Conservation (phyloP, 768 basidiomycete species). For the Leccinum imitatum region DNA sequence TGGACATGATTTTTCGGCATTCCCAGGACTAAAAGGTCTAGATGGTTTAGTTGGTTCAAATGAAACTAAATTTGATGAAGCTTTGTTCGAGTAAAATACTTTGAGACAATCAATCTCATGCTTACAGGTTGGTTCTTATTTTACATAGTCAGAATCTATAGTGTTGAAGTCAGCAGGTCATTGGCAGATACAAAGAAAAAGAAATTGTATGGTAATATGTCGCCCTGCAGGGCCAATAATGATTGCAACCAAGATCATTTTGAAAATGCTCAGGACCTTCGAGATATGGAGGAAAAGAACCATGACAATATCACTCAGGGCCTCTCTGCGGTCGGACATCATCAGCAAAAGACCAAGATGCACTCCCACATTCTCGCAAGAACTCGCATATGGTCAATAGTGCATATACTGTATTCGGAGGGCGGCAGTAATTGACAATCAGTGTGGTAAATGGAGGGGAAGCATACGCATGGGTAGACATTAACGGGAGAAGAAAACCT, state of each 20-base stretch:
- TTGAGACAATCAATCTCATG: too few relatives aligned
- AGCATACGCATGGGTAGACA: constrained; percentile 22
- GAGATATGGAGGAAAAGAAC: not conserved
- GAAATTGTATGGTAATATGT: too few relatives aligned
- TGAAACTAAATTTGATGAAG: too few relatives aligned
- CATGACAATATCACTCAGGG: not conserved
- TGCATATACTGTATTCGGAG: constrained; percentile 20
- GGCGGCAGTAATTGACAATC: constrained; percentile 21
- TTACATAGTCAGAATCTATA: too few relatives aligned
- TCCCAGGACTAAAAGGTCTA: too few relatives aligned
- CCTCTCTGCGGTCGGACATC: not conserved
- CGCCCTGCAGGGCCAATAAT: not conserved
- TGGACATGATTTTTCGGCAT: too few relatives aligned
- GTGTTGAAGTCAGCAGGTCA: too few relatives aligned
- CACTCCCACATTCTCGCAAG: not conserved
- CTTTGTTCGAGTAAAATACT: too few relatives aligned
- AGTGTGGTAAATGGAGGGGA: constrained; percentile 5
- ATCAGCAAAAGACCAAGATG: not conserved
- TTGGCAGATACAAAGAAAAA: too few relatives aligned
- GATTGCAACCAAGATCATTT: not conserved
- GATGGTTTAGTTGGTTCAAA: too few relatives aligned
- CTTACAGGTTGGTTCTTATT: too few relatives aligned
- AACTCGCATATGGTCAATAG: not conserved
- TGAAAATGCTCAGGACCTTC: not conserved
- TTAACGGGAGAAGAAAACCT: constrained; percentile 1